These are phyloP conservation scores for Rhodosporidiobolus odoratus DNA, from an alignment of 768 basidiomycete species.

Conservation along the genomic window DNA sequence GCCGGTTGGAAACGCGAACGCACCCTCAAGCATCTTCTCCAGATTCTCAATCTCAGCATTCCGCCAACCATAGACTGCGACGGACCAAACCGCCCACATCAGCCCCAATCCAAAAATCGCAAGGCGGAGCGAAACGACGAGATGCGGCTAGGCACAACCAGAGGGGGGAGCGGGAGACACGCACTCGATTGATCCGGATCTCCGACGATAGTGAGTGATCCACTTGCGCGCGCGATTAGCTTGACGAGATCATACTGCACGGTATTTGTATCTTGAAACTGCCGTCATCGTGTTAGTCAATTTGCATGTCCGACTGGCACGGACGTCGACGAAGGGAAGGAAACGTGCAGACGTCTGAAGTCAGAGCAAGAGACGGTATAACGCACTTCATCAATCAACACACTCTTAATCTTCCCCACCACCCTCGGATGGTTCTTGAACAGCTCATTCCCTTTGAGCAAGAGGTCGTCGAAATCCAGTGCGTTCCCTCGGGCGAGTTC, in stretches of 20 bases:
- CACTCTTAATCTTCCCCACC: slow-evolving; percentile 60
- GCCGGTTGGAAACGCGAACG: slow-evolving; percentile 7
- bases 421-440: slow-evolving; percentile 55
- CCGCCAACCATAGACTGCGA: slow-evolving; percentile 72
- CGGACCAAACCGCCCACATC: not conserved
- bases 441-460: slow-evolving; percentile 56
- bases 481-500: slow-evolving; percentile 60
- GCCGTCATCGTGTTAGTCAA: slow-evolving; percentile 53
- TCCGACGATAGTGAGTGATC: slow-evolving; percentile 72
- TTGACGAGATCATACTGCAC: slow-evolving; percentile 77
- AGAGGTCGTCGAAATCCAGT: slow-evolving; percentile 81
- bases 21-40: slow-evolving; percentile 63
- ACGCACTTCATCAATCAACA: slow-evolving; percentile 45
- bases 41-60: slow-evolving; percentile 67
- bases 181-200: slow-evolving; percentile 85
- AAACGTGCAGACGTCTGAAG: no score
- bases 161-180: slow-evolving; percentile 22
- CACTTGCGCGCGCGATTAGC: slow-evolving; percentile 55
- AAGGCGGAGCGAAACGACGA: not conserved
- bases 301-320: slow-evolving; percentile 46
- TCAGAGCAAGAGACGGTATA: not conserved
- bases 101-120: no score
- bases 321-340: slow-evolving; percentile 42
- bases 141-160: not conserved
- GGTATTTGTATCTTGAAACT: slow-evolving; percentile 79